These are phyloP conservation scores for Canavalia ensiformis DNA, from an alignment of 306 rosid genomes.

Conservation along the genomic window DNA sequence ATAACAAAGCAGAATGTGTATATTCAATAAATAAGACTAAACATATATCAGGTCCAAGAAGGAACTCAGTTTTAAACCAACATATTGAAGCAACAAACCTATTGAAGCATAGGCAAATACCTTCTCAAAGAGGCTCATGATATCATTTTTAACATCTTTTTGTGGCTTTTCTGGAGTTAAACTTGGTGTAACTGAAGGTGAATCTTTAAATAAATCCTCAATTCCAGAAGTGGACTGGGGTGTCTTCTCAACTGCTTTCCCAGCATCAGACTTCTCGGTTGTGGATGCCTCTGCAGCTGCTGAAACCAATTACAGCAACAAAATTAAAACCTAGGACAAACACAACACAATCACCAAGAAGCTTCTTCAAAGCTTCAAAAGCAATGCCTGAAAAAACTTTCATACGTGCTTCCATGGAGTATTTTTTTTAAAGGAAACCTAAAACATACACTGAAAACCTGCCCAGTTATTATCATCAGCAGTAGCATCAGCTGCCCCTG, in stretches of 20 bases:
- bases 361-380: constrained; percentile 40
- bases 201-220: constrained; percentile 81
- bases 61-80: constrained; percentile 23
- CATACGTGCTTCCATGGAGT: constrained; percentile 17
- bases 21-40: constrained; percentile 19
- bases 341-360: constrained; percentile 30
- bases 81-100: constrained; percentile 22
- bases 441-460: constrained; percentile 91
- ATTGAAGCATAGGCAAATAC: constrained; percentile 53
- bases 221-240: constrained; percentile 67
- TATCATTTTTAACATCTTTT: constrained; percentile 87
- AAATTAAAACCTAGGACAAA: constrained; percentile 39
- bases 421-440: constrained; percentile 12
- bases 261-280: constrained; percentile 60
- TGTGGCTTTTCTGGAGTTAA: constrained; percentile 66
- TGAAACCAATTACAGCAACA: constrained; percentile 58
- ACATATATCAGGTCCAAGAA: constrained; percentile 23
- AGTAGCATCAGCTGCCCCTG: constrained; percentile 57
- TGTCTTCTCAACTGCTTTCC: constrained; percentile 63
- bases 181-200: constrained; percentile 61
- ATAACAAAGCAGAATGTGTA: constrained; percentile 14
- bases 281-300: constrained; percentile 74
- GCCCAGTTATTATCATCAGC: constrained; percentile 92
- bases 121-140: constrained; percentile 98
- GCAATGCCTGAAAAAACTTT: constrained; percentile 25